phyloP scores from a whole-genome alignment of 768 basidiomycete species.

The Termitomyces sp. region DNA sequence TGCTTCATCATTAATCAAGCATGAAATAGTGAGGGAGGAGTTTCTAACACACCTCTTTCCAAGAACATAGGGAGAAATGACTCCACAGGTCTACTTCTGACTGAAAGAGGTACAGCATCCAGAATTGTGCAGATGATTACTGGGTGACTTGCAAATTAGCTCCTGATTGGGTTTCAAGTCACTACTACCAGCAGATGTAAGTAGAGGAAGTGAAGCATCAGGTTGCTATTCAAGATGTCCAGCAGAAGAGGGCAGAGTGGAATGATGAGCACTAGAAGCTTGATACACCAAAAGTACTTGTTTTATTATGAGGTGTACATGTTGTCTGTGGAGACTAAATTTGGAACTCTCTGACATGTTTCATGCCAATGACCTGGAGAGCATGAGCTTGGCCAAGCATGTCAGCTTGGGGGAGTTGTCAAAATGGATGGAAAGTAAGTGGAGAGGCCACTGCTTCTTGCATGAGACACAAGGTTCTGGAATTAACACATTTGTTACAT shows the following conservation, averaged over 20 bases:
- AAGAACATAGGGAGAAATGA: constrained; percentile 21
- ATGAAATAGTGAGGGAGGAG: constrained; percentile 63
- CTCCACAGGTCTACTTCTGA: constrained; percentile 49
- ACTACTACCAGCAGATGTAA: constrained; percentile 38
- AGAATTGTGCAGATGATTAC: constrained; percentile 42
- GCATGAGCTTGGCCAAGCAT: too few relatives aligned
- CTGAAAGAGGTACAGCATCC: constrained; percentile 44
- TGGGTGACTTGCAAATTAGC: background rate
- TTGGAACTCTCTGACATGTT: too few relatives aligned
- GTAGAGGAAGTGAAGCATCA: constrained; percentile 36
- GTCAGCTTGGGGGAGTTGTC: too few relatives aligned
- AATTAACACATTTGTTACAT: too few relatives aligned
- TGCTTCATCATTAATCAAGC: background rate
- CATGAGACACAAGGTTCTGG: too few relatives aligned
- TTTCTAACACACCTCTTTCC: constrained; percentile 41
- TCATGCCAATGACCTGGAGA: too few relatives aligned
- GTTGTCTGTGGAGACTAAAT: background rate
- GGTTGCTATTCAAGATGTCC: constrained; percentile 23
- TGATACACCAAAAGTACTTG: constrained; percentile 30
- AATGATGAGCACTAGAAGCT: constrained; percentile 25
- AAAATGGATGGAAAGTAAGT: too few relatives aligned
- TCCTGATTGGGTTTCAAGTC: constrained; percentile 29
- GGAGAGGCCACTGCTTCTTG: too few relatives aligned
- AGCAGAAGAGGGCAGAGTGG: constrained; percentile 26
- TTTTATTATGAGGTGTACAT: background rate